These are phyloP conservation scores for Cyphellophora europaea DNA, from an alignment of 2,329 filamentous ascomycete species.

Conservation along the genomic window DNA sequence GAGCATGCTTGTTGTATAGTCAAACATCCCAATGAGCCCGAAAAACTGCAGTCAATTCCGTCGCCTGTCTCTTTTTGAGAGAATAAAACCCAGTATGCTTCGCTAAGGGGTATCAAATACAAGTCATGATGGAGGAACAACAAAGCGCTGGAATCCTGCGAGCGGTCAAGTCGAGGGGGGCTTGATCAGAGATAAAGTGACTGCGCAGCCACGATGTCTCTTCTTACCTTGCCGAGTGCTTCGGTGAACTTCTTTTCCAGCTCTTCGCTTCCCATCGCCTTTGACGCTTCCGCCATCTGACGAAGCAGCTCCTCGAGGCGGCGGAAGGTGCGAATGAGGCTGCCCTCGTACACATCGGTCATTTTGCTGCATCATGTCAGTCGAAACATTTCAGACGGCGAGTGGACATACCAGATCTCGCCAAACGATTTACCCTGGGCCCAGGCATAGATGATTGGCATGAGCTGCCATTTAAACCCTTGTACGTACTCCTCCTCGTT, in stretches of 20 bases:
- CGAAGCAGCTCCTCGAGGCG: slow-evolving; percentile 87
- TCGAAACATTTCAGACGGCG: slow-evolving; percentile 7
- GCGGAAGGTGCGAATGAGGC: slow-evolving; percentile 89
- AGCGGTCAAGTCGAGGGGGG: neutral
- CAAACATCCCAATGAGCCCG: too few relatives aligned
- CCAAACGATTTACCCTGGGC: slow-evolving; percentile 81
- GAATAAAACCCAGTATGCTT: too few relatives aligned
- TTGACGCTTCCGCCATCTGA: slow-evolving; percentile 90
- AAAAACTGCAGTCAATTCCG: too few relatives aligned
- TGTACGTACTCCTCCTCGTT: slow-evolving; percentile 91
- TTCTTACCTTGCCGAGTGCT: slow-evolving; percentile 35
- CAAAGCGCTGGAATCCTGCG: too few relatives aligned
- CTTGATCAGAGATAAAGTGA: slow-evolving; percentile 69
- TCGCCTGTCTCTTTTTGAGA: too few relatives aligned
- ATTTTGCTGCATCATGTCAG: slow-evolving; percentile 62
- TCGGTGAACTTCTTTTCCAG: slow-evolving; percentile 44
- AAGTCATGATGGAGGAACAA: too few relatives aligned
- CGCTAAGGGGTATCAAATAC: too few relatives aligned
- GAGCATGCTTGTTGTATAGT: too few relatives aligned
- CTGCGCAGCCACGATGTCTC: slow-evolving; percentile 92
- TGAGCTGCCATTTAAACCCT: slow-evolving; percentile 85
- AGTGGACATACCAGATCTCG: slow-evolving; percentile 68
- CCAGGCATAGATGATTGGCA: slow-evolving; percentile 94
- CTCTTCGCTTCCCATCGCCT: slow-evolving; percentile 97
- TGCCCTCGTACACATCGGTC: slow-evolving; percentile 97